phyloP scores from a whole-genome alignment of 2,329 filamentous ascomycete species.

The Calonectria hawksworthii region DNA sequence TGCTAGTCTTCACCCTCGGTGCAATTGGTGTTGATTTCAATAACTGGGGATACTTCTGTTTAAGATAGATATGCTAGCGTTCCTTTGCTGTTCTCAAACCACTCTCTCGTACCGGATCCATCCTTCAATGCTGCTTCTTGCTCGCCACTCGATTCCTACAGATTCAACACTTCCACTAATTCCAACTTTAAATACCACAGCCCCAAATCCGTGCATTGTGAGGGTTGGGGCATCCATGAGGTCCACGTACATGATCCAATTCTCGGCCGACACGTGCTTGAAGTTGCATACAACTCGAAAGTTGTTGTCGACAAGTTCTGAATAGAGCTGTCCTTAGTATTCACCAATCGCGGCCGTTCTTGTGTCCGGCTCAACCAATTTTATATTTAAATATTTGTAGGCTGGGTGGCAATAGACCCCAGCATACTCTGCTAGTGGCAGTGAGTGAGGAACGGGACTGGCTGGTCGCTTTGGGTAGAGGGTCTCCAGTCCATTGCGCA shows the following conservation, averaged over 20 bases:
- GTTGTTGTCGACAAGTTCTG: background rate
- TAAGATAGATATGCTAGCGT: too few relatives aligned
- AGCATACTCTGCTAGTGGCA: background rate
- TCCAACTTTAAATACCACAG: background rate
- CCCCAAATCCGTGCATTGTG: background rate
- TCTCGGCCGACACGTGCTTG: background rate
- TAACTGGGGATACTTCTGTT: background rate
- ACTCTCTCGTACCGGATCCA: background rate
- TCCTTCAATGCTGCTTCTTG: background rate
- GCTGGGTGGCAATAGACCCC: background rate
- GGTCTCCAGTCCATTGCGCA: background rate
- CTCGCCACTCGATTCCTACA: background rate
- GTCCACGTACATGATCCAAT: background rate
- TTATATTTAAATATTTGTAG: background rate
- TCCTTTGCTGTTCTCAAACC: background rate
- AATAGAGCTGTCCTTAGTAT: background rate
- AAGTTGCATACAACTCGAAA: background rate
- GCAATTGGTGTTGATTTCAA: conserved; percentile 12
- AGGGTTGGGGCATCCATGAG: background rate
- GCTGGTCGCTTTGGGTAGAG: background rate
- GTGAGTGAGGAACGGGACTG: background rate
- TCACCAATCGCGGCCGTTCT: background rate
- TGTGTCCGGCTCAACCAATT: background rate
- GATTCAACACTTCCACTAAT: background rate
- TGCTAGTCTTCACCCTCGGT: background rate